Evolutionary conservation across 768 basidiomycete species (phyloP).

Genomic region (Kwoniella botswanensis): DNA sequence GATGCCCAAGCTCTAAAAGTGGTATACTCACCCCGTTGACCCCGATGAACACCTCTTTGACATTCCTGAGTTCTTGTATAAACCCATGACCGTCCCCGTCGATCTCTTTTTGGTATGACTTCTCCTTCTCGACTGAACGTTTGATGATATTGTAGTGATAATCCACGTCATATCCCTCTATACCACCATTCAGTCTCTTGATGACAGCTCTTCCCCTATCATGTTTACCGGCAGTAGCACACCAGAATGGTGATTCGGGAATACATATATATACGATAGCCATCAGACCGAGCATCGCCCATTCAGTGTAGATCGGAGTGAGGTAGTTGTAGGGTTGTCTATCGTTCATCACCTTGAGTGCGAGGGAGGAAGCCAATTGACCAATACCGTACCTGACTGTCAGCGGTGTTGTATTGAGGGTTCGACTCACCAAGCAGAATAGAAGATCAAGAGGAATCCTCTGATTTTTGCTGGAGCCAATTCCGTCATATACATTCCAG

Average conservation of each 20-base stretch:
- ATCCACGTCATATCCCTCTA: slow-evolving; percentile 47
- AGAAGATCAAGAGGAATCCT: slow-evolving; percentile 36
- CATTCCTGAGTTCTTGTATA: slow-evolving; percentile 27
- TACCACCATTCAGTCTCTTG: slow-evolving; percentile 37
- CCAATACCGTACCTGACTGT: slow-evolving; percentile 38
- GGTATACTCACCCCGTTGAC: background rate
- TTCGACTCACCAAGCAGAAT: slow-evolving; percentile 32
- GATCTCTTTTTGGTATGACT: slow-evolving; percentile 8
- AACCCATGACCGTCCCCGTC: slow-evolving; percentile 31
- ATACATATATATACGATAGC: slow-evolving; percentile 23
- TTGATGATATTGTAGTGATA: slow-evolving; percentile 43
- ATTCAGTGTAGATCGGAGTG: slow-evolving; percentile 44
- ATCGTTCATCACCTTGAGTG: slow-evolving; percentile 35
- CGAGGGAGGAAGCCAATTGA: slow-evolving; percentile 36
- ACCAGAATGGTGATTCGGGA: slow-evolving; percentile 42
- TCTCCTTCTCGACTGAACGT: slow-evolving; percentile 33
- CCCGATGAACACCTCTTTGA: slow-evolving; percentile 43
- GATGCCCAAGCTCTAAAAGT: background rate
- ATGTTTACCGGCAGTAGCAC: slow-evolving; percentile 32
- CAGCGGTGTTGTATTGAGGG: background rate
- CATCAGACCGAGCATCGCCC: slow-evolving; percentile 29
- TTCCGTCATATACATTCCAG: slow-evolving; percentile 42
- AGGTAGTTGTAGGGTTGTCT: slow-evolving; percentile 35
- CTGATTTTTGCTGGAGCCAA: slow-evolving; percentile 37
- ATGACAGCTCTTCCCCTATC: slow-evolving; percentile 34